A percentile compares a stretch with the other conserved stretches of the same genome.
phyloP scores from a whole-genome alignment of 148 eudicot genomes.

The Rhododendron simsii region DNA sequence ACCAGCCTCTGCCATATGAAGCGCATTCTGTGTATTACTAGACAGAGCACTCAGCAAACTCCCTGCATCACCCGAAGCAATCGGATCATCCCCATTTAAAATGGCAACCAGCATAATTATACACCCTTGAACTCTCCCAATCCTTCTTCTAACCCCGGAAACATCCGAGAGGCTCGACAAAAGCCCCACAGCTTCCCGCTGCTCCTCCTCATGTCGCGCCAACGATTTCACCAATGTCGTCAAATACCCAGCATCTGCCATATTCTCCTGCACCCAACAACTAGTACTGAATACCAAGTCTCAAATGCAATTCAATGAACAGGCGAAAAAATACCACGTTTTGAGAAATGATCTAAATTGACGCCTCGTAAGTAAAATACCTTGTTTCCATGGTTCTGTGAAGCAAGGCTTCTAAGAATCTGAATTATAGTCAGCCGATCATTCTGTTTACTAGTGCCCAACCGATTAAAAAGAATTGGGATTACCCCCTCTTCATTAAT shows the following conservation, averaged over 20 bases:
- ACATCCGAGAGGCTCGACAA: constrained; percentile 51
- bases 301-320: background rate
- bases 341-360: background rate
- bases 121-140: constrained; percentile 84
- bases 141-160: constrained; percentile 48
- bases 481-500: constrained; percentile 60
- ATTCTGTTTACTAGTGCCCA: constrained; percentile 44
- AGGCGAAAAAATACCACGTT: background rate
- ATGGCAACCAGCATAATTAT: constrained; percentile 79
- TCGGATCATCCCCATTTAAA: constrained; percentile 59
- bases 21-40: constrained; percentile 79
- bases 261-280: constrained; percentile 52
- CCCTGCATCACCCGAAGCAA: constrained; percentile 60
- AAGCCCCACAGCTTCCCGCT: constrained; percentile 75
- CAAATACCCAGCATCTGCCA: constrained; percentile 57
- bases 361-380: constrained; percentile 22
- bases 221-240: constrained; percentile 65
- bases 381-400: constrained; percentile 46
- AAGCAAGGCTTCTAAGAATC: constrained; percentile 47
- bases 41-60: constrained; percentile 57
- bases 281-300: background rate
- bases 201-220: constrained; percentile 60
- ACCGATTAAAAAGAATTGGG: constrained; percentile 53
- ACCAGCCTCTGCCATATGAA: constrained; percentile 95
- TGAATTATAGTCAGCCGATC: constrained; percentile 53